Conservation (phyloP, 148 eudicot species). For the Nepenthes mirabilis region DNA sequence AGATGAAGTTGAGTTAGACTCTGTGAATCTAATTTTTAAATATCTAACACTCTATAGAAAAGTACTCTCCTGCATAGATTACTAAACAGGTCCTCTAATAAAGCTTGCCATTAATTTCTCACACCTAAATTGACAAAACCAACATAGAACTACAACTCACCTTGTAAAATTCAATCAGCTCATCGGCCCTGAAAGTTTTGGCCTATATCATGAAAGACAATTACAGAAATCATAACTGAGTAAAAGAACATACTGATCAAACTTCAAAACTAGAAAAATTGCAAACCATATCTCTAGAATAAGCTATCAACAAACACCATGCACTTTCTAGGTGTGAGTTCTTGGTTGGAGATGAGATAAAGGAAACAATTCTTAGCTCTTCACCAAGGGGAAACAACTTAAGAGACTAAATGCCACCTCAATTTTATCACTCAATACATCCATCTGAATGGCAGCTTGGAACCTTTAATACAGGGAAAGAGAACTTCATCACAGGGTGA, state of each 20-base stretch:
- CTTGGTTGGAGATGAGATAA: too few species aligned
- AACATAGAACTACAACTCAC: slow-evolving; percentile 19
- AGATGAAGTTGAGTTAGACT: background rate
- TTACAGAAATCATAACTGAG: background rate
- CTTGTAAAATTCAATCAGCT: slow-evolving; percentile 89
- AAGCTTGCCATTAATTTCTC: too few species aligned
- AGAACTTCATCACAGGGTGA: too few species aligned
- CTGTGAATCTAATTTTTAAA: background rate
- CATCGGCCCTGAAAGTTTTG: slow-evolving; percentile 69
- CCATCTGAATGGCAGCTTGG: too few species aligned
- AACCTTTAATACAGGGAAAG: too few species aligned
- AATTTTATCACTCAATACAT: too few species aligned
- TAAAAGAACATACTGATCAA: background rate
- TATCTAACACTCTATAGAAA: background rate
- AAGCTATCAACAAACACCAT: background rate
- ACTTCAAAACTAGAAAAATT: background rate
- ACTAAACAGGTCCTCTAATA: too few species aligned
- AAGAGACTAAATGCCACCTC: too few species aligned
- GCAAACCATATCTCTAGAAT: background rate
- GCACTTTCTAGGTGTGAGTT: too few species aligned
- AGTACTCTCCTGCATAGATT: background rate
- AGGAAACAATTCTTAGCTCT: too few species aligned
- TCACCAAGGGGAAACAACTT: too few species aligned
- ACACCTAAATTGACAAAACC: background rate
- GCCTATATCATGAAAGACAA: slow-evolving; percentile 24